Evolutionary conservation across 306 rosid species (phyloP).

Genomic region (Gastrolobium bilobum): DNA sequence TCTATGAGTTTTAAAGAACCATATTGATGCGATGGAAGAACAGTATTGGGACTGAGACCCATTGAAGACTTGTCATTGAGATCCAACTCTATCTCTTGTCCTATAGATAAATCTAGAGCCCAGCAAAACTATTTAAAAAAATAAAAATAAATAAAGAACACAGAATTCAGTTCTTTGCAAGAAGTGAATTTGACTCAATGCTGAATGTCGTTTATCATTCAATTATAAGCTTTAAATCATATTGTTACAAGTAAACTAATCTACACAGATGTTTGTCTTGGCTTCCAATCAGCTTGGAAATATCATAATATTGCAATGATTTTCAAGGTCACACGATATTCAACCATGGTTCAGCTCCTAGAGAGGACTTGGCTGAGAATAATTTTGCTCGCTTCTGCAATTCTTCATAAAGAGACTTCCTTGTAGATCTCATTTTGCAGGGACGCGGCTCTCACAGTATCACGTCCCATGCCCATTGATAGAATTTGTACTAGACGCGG

Average conservation of each 20-base stretch:
- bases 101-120: slow-evolving; percentile 60
- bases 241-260: slow-evolving; percentile 19
- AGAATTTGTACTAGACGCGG: too few species aligned
- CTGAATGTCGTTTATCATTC: slow-evolving; percentile 48
- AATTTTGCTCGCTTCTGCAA: too few species aligned
- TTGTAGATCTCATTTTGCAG: too few species aligned
- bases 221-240: slow-evolving; percentile 8
- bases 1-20: slow-evolving; percentile 46
- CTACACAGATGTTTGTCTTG: background rate
- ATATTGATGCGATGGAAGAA: slow-evolving; percentile 67
- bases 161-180: slow-evolving; percentile 9
- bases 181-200: slow-evolving; percentile 40
- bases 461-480: too few species aligned
- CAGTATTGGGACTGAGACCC: slow-evolving; percentile 83
- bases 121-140: slow-evolving; percentile 51
- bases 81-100: slow-evolving; percentile 69
- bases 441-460: too few species aligned
- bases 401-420: too few species aligned
- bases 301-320: slow-evolving; percentile 1
- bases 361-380: too few species aligned
- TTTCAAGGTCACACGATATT: background rate
- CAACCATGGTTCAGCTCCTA: slow-evolving; percentile 19
- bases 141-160: background rate
- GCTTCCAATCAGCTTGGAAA: slow-evolving; percentile 15
- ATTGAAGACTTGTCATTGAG: slow-evolving; percentile 53